Percentiles rank a stretch among this genome's conserved stretches.
phyloP scores from a whole-genome alignment of 352 stramenopile species.

The Plasmopara muralis region DNA sequence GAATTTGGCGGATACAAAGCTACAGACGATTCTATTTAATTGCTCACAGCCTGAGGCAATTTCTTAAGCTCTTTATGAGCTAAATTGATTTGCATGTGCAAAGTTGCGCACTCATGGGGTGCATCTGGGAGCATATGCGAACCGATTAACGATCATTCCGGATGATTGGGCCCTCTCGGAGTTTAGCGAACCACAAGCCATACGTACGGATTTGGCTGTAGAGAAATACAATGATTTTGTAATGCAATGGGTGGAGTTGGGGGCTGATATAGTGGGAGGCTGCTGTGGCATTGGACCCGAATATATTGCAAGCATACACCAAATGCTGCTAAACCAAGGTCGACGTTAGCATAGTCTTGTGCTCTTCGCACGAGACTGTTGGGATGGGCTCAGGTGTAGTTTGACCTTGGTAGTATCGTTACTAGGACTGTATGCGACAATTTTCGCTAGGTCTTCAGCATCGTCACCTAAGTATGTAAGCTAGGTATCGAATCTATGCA shows the following conservation, averaged over 20 bases:
- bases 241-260: conserved; percentile 47
- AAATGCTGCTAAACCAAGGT: conserved; percentile 19
- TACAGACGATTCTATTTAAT: conserved; percentile 86
- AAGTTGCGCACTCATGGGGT: conserved; percentile 18
- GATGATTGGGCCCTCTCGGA: conserved; percentile 72
- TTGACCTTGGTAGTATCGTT: neutral
- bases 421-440: no score
- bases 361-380: neutral
- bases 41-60: conserved; percentile 85
- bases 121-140: conserved; percentile 81
- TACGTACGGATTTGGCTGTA: conserved; percentile 75
- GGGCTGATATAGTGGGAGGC: conserved; percentile 75
- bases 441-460: no score
- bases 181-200: conserved; percentile 64
- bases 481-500: no score
- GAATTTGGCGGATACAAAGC: conserved; percentile 7
- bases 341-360: conserved; percentile 9
- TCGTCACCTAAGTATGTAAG: no score
- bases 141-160: conserved; percentile 76
- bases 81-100: conserved; percentile 25
- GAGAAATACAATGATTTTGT: conserved; percentile 70
- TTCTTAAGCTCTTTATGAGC: conserved; percentile 54
- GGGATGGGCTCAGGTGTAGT: neutral
- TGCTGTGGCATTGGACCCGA: conserved; percentile 88
- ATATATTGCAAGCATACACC: conserved; percentile 66